These are phyloP conservation scores for Fusarium sp. DNA, from an alignment of 2,329 filamentous ascomycete species.

Conservation along the genomic window DNA sequence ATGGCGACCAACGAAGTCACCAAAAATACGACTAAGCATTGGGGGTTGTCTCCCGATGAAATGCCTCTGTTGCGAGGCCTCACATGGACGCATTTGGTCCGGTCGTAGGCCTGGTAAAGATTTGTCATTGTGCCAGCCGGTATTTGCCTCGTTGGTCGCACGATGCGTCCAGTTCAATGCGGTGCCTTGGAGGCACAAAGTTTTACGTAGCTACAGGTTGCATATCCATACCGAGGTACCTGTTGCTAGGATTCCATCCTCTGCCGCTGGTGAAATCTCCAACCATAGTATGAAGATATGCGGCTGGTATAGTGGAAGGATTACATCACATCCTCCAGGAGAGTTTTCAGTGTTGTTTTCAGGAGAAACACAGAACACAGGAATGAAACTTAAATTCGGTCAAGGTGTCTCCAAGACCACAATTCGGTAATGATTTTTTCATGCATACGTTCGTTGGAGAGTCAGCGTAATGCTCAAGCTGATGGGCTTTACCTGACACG, in stretches of 20 bases:
- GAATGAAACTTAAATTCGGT: not conserved
- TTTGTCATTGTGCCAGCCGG: constrained; percentile 12
- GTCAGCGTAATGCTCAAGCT: not conserved
- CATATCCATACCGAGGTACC: not conserved
- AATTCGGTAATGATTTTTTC: not conserved
- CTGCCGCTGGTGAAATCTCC: not conserved
- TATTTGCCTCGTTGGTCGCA: constrained; percentile 4
- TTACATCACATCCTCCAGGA: constrained; percentile 10
- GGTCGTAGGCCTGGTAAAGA: not conserved
- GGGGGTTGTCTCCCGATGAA: not conserved
- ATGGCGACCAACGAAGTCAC: not conserved
- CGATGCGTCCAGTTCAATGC: not conserved
- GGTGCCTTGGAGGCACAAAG: not conserved
- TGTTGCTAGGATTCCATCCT: not conserved
- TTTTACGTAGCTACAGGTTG: constrained; percentile 1
- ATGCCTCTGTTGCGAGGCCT: not conserved
- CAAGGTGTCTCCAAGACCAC: not conserved
- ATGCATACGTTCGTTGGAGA: not conserved
- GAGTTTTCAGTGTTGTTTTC: not conserved
- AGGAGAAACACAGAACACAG: not conserved
- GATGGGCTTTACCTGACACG: not conserved
- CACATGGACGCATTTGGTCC: not conserved
- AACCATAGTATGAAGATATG: not conserved
- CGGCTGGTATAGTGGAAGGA: not conserved
- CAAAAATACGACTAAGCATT: not conserved